Evolutionary conservation across 2,329 filamentous ascomycete genomes (phyloP), one percentile per base, ranked within the genome.

Genomic region (Monosporascus sp.): DNA sequence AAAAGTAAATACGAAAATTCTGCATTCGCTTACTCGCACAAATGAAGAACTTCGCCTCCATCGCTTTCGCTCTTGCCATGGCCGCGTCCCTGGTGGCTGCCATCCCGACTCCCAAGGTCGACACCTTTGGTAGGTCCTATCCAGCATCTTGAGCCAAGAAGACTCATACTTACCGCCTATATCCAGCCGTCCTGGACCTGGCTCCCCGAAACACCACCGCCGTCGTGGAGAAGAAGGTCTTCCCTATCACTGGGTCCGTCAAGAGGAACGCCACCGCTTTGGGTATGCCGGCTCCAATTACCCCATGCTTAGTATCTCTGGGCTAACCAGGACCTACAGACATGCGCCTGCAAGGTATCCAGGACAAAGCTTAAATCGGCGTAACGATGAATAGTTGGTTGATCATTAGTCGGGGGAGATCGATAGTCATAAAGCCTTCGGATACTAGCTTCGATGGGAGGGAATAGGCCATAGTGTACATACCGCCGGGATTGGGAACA

Each of bases 11-110:
- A 35, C 31, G 31, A 35, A 35, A 14, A 14, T 14, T 14, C 9
- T 35, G 14, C 31, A 14, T 35, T 35, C 31, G 5, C 31, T 35
- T 35, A 31, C 22, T 46, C 41, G 20, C 14, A 20, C 43, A 46
- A 31, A 60, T 60, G 58, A 60, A 60, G 58, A 48, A 17, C 50
- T 52, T 59, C 49, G 45, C 51, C 18, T 39, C 50, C 3, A 50
- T 59, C 39, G 3, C 53, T 38, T 54, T 59, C 45, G 37, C 55
- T 45, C 47, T 60, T 25, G 56, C 53, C 41, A 39, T 50, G 3
- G 57, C 54, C 37, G 45, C 53, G 53, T 57, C 58, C 17, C 53
- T 50, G 24, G 58, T 57, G 8, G 44, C 51, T n/a, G 48, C 48
- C 24, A 56, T 31, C 5, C 58, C 58, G 7, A n/a, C 49, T 5